Conservation (phyloP, 1,284 basidiomycete genomes). For the Boletus holoroseus region DNA sequence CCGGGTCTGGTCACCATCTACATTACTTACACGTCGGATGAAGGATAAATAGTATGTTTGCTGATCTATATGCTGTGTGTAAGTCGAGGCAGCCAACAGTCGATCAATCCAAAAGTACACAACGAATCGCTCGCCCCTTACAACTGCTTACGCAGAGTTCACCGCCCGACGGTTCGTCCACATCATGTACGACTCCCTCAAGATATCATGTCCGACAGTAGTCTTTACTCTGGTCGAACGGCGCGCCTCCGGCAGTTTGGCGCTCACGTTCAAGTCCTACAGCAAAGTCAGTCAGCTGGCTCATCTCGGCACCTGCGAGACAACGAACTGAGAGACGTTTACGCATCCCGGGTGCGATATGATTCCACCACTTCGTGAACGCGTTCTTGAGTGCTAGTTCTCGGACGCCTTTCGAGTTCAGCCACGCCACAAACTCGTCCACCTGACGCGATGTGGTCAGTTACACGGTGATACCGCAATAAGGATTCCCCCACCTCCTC, state of each 20-base stretch:
- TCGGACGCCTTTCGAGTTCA: conserved; percentile 86
- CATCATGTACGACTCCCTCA: conserved; percentile 74
- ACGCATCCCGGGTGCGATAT: conserved; percentile 78
- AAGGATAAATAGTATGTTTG: conserved; percentile 22
- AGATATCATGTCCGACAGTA: conserved; percentile 51
- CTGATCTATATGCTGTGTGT: conserved; percentile 21
- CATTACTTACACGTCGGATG: conserved; percentile 10
- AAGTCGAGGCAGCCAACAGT: conserved; percentile 3
- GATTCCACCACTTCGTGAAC: conserved; percentile 79
- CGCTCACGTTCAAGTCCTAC: conserved; percentile 62
- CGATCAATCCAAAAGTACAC: conserved; percentile 4
- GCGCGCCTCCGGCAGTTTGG: conserved; percentile 68
- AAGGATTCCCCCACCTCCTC: conserved; percentile 62
- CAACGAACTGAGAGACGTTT: conserved; percentile 63
- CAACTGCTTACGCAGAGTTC: conserved; percentile 28
- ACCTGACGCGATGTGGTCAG: conserved; percentile 46
- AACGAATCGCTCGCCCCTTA: not conserved
- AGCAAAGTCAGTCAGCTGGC: conserved; percentile 9
- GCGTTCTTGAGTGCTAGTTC: conserved; percentile 79
- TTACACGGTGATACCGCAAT: not conserved
- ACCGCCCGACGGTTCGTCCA: conserved; percentile 74
- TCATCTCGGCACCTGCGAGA: not conserved
- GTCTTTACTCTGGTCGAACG: conserved; percentile 69
- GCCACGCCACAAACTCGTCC: conserved; percentile 79
- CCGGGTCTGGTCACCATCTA: conserved; percentile 4